phyloP scores from a whole-genome alignment of 768 basidiomycete genomes.

The Dictyophora rubrovolvata region DNA sequence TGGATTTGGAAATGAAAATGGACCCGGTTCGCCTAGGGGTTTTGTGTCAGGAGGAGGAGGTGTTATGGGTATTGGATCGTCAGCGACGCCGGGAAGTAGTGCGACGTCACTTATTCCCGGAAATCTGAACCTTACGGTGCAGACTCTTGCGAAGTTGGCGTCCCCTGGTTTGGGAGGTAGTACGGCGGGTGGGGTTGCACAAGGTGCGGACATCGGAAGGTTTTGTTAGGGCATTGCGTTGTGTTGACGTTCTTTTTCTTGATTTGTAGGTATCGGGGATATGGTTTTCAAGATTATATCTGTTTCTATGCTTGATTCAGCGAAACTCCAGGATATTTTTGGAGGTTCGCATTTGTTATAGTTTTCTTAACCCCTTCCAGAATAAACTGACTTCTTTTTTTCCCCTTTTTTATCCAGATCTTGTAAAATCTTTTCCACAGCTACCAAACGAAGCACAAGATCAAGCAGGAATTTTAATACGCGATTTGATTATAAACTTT shows the following conservation, averaged over 20 bases:
- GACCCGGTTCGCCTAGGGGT: background rate
- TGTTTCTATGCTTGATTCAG: background rate
- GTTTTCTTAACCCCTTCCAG: background rate
- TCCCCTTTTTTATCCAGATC: conserved; percentile 1
- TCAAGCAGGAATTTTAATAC: background rate
- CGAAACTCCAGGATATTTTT: background rate
- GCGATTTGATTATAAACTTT: conserved; percentile 1
- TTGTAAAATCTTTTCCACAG: background rate
- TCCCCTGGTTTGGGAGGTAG: background rate
- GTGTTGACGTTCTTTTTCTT: background rate
- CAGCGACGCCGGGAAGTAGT: background rate
- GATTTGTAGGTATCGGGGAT: background rate
- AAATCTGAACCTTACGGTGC: background rate
- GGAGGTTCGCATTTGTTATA: background rate
- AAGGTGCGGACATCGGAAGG: too few species aligned
- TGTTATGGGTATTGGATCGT: background rate
- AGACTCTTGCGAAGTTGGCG: background rate
- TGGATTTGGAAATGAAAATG: background rate
- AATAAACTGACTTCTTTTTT: background rate
- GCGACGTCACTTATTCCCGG: background rate
- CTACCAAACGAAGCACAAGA: background rate
- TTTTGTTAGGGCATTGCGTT: too few species aligned
- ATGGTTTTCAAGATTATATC: background rate
- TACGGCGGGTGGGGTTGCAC: background rate
- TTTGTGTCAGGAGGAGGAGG: background rate